Evolutionary conservation across 1,284 basidiomycete genomes (phyloP).

Genomic region (Microbotryum saponariae): DNA sequence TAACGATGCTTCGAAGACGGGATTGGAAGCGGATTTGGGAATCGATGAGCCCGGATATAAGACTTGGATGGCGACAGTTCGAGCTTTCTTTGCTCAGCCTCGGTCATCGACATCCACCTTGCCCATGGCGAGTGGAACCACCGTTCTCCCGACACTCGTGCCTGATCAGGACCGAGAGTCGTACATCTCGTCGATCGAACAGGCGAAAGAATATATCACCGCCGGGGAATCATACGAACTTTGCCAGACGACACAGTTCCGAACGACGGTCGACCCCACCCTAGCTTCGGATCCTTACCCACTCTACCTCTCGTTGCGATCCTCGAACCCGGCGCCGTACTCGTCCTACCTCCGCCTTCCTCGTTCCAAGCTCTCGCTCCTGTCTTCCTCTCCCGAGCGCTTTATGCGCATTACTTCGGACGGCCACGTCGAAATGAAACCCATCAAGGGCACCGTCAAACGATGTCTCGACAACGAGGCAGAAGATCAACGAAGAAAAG

Average conservation of each 20-base stretch:
- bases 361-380: constrained; percentile 57
- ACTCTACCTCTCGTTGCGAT: constrained; percentile 52
- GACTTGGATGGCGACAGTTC: constrained; percentile 6
- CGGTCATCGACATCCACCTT: constrained; percentile 19
- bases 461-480: constrained; percentile 6
- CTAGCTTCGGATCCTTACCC: constrained; percentile 34
- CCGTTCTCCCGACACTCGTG: constrained; percentile 34
- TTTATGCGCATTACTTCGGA: constrained; percentile 76
- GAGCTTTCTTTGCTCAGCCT: constrained; percentile 1
- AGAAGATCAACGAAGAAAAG: constrained; percentile 41
- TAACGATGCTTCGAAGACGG: constrained; percentile 36
- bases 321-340: constrained; percentile 82
- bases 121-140: constrained; percentile 19
- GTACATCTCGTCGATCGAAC: constrained; percentile 66
- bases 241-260: constrained; percentile 73
- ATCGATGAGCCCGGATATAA: constrained; percentile 26
- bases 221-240: constrained; percentile 93
- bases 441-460: constrained; percentile 78
- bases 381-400: constrained; percentile 80
- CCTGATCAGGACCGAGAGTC: constrained; percentile 36
- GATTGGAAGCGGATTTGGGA: constrained; percentile 35
- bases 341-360: constrained; percentile 70
- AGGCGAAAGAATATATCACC: constrained; percentile 66
- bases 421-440: constrained; percentile 70
- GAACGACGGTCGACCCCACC: constrained; percentile 33